Base-by-base conservation (phyloP, 805 yeast genomes). In the Zygotorulaspora chibaensis region DNA sequence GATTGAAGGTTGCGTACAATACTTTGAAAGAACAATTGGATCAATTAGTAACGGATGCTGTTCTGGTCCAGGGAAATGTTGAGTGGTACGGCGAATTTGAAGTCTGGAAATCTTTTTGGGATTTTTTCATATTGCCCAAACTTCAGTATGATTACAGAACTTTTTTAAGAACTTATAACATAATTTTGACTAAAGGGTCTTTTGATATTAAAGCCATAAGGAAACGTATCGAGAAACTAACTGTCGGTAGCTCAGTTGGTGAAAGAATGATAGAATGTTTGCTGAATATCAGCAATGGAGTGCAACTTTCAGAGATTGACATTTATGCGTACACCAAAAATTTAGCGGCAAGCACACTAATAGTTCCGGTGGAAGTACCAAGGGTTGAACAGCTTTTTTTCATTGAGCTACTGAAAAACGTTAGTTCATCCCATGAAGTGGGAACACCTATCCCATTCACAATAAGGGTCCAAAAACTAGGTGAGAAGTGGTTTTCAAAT, bases 321-420 rank as follows among this genome's bases (percentile, higher is more conserved):
- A 45, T 59, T n/a, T 37, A 28, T 17, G 63, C 53, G 8, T 61
- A 57, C 35, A 40, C 58, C 2, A 47, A 55, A 29, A 60, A 61
- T 38, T 17, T 61, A 27, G 18, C 36, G 10, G 45, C 54, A 7
- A 45, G 55, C 16, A 45, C 42, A 27, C 40, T 64, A 15, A 38
- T 48, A 13, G 62, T 63, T 3, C 65, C 65, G 0, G 65, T 64
- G 2, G 55, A 51, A 17, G 34, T 64, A 31, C 66, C 67, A 3
- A 50, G 44, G 23, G 46, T 56, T 35, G 57, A 52, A 15, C 54
- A 52, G 26, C 52, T 59, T 40, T 64, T 56, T 33, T 43, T 48
- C 20, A 54, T 63, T 8, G 48, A 53, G 18, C 56, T 62, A 23
- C 15, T 7, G 4, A 29, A 25, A 16, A 38, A 35, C 4, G 16